Evolutionary conservation across 805 yeast species (phyloP), one percentile per base, ranked within the genome.

Genomic region (Yarrowia keelungensis): DNA sequence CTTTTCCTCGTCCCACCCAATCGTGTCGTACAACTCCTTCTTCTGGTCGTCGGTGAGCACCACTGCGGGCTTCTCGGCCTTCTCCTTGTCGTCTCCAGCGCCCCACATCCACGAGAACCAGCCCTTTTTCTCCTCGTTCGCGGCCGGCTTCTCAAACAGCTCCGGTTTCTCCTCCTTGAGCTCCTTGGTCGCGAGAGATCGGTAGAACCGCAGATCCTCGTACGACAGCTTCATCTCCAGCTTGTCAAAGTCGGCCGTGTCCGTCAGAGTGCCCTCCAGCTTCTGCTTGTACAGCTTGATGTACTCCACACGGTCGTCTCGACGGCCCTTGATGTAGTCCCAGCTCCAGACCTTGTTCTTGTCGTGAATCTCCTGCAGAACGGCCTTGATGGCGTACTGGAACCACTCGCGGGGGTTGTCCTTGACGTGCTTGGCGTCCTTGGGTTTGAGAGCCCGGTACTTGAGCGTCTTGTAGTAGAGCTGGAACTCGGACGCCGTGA

Each of bases 21-120:
- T 93, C 0, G 98, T 97, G 70, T 91, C 97, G 75, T 92, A 93
- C 22, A 95, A 81, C 70, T 96, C 99, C 75, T 91, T 84, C 71
- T 91, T 84, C 75, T 95, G 97, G 72, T 92, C 97, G 14, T 91
- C 97, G 0, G 95, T 86, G 76, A 95, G 84, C 8, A 81, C 80
- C 36, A 87, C 76, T 2, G 82, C 79, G 3, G 81, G 80, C 8
- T 79, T 78, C 1, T 72, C 70, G 26, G 49, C 69, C 8, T 70
- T 54, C 8, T 69, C 70, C 26, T 68, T 66, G 54, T 22, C 51
- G 14, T 67, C 50, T 15, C 67, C 15, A 4, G 71, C 39, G 8
- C 76, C 77, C 77, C 77, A 75, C 10, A 75, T 46, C 77, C 77
- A 75, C n/a, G 75, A 70, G 14, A 72, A 41, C 77, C 77, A 75